These are phyloP conservation scores for Ustilago sp. DNA, from an alignment of 1,284 basidiomycete genomes.

Conservation along the genomic window DNA sequence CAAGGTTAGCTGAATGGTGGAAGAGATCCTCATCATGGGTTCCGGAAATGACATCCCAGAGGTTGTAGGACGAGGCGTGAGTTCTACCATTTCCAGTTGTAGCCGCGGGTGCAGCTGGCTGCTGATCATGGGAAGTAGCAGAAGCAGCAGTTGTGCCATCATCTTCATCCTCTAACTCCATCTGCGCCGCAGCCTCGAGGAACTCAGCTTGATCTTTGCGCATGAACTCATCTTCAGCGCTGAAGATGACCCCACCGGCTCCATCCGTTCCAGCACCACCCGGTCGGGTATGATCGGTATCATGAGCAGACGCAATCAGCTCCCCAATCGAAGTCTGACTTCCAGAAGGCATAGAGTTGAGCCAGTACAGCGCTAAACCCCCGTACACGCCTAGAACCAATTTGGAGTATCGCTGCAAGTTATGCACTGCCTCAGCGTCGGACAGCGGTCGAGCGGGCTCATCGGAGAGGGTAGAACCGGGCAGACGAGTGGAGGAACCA, in stretches of 20 bases:
- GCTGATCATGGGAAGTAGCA: background rate
- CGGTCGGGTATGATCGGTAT: background rate
- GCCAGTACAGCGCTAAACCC: constrained; percentile 58
- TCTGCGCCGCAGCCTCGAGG: constrained; percentile 50
- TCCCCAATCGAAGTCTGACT: background rate
- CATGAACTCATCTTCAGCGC: constrained; percentile 57
- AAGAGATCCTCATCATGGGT: constrained; percentile 62
- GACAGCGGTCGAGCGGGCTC: constrained; percentile 39
- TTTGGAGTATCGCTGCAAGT: constrained; percentile 57
- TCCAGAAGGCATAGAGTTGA: constrained; percentile 48
- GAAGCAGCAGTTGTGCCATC: background rate
- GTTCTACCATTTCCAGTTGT: constrained; percentile 9
- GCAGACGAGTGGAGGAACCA: constrained; percentile 20
- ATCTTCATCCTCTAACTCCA: constrained; percentile 57
- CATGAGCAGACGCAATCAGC: background rate
- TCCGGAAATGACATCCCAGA: constrained; percentile 58
- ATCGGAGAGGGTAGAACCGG: constrained; percentile 24
- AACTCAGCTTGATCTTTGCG: constrained; percentile 47
- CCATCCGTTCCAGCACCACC: background rate
- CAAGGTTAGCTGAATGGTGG: constrained; percentile 56
- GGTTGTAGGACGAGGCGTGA: constrained; percentile 40
- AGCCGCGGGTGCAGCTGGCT: background rate
- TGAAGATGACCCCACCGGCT: constrained; percentile 29
- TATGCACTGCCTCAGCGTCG: constrained; percentile 51
- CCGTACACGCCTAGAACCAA: constrained; percentile 64